Conservation (phyloP, 768 basidiomycete species). For the Suillus paluster region DNA sequence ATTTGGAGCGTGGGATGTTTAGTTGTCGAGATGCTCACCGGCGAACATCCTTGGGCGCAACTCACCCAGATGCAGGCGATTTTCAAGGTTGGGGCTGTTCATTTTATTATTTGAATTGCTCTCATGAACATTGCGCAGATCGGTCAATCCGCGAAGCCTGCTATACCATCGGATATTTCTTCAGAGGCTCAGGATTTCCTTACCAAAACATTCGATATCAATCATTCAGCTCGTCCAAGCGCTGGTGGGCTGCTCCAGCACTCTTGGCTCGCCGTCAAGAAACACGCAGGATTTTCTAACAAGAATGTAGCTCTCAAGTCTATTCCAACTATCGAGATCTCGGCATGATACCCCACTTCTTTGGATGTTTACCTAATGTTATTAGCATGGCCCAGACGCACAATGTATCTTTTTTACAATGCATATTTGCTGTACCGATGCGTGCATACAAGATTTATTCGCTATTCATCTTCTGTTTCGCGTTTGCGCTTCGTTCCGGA, state of each 20-base stretch:
- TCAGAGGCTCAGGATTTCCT: conserved; percentile 88
- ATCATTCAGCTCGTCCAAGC: conserved; percentile 80
- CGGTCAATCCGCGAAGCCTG: conserved; percentile 85
- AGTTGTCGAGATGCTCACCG: conserved; percentile 96
- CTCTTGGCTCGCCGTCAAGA: conserved; percentile 62
- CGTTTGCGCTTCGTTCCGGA: conserved; percentile 39
- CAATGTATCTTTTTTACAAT: conserved; percentile 1
- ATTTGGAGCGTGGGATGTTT: conserved; percentile 97
- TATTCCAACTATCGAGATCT: conserved; percentile 34
- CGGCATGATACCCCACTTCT: conserved; percentile 18
- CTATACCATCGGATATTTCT: conserved; percentile 91
- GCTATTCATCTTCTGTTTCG: conserved; percentile 17
- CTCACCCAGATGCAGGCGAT: conserved; percentile 99
- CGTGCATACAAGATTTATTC: conserved; percentile 2
- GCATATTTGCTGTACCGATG: background rate
- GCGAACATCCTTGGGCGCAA: conserved; percentile 94
- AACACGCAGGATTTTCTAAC: conserved; percentile 23
- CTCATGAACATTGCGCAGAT: conserved; percentile 57
- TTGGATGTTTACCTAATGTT: conserved; percentile 1
- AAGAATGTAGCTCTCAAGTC: conserved; percentile 28
- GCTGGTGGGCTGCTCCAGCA: conserved; percentile 78
- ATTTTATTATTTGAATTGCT: background rate
- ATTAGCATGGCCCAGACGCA: background rate
- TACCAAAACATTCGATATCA: conserved; percentile 81
- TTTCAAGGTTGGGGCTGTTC: conserved; percentile 69